Percentiles rank a stretch among this genome's conserved stretches.
Evolutionary conservation across 495 filamentous ascomycete species (phyloP).

Genomic region (Parachaetomium inaequale): DNA sequence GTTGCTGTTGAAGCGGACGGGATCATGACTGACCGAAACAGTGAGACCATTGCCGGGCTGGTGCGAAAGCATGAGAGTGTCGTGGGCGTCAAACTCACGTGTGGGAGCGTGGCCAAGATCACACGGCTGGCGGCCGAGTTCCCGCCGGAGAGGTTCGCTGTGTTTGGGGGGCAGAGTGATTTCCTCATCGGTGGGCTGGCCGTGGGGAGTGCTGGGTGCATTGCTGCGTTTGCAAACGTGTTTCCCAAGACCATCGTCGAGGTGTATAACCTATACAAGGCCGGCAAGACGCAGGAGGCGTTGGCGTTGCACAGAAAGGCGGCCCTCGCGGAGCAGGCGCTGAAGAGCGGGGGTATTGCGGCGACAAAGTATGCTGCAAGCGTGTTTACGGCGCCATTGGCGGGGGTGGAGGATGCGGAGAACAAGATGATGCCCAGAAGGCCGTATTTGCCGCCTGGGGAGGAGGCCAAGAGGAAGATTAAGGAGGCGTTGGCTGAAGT

Average conservation of each 20-base stretch:
- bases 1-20: neutral
- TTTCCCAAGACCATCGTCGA: slow-evolving; percentile 54
- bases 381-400: slow-evolving; percentile 51
- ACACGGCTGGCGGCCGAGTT: slow-evolving; percentile 52
- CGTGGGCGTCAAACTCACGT: slow-evolving; percentile 65
- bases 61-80: slow-evolving; percentile 46
- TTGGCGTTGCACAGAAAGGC: slow-evolving; percentile 52
- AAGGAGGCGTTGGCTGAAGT: slow-evolving; percentile 48
- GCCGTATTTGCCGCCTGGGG: slow-evolving; percentile 53
- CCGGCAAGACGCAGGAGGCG: slow-evolving; percentile 51
- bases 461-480: slow-evolving; percentile 48
- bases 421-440: slow-evolving; percentile 54
- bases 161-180: slow-evolving; percentile 67
- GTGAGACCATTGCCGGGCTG: slow-evolving; percentile 55
- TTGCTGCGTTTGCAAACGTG: slow-evolving; percentile 64
- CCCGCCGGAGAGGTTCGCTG: slow-evolving; percentile 52
- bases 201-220: slow-evolving; percentile 60
- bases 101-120: slow-evolving; percentile 63
- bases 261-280: slow-evolving; percentile 46
- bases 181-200: slow-evolving; percentile 62
- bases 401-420: slow-evolving; percentile 54
- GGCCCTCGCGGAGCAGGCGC: slow-evolving; percentile 51
- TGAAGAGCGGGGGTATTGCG: slow-evolving; percentile 57
- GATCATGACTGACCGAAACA: slow-evolving; percentile 23
- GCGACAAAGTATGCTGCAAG: slow-evolving; percentile 62